Base-by-base conservation (phyloP, 192 early-diverging fungal genomes). In the Glomus cerebriforme region DNA sequence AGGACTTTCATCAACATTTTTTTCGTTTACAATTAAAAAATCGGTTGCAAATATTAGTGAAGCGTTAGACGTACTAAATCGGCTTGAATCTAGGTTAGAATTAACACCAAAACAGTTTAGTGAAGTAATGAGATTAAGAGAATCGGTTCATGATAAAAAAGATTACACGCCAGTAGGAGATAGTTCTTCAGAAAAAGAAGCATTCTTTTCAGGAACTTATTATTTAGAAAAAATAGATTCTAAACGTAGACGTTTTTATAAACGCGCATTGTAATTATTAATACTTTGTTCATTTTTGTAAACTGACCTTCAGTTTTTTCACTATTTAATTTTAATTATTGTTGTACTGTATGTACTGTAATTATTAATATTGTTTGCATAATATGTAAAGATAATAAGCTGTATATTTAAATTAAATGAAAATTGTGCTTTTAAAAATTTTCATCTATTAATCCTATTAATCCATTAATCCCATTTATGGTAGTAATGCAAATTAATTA, bases 1-100 rank as follows among this genome's bases (percentile, higher is more conserved):
- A 7, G 98, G 98, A 49, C 93, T 97, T 45, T 93, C 98, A 67
- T 91, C 96, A 45, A 94, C 96, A 72, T 93, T 98, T 89, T 96
- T 96, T 85, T 97, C 96, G 34, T 86, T 98, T 84, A 92, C 92
- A 81, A 92, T 98, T 35, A 86, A 86, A 60, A 86, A 83, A 31
- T 87, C 91, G 60, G 92, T 92, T 70, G 79, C 83, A 15, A 71
- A 83, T 59, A 92, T 97, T 77, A 85, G 87, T 39, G 22, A 82
- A 32, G 87, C 84, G 1, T 81, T 99, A 43, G 83, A 92, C 81
- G 76, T 99, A 80, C 84, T 82, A 63, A 79, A 86, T 49, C 92
- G 96, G 35, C 88, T 99, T 70, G 87, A 89, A 2, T 80, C 83
- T 37, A 93, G 98, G 77, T 91, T 90, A 54, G 87, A 92, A 81